A percentile compares a stretch with the other conserved stretches of the same genome.
Conservation (phyloP, 148 eudicot species). For the Arctostaphylos glauca region DNA sequence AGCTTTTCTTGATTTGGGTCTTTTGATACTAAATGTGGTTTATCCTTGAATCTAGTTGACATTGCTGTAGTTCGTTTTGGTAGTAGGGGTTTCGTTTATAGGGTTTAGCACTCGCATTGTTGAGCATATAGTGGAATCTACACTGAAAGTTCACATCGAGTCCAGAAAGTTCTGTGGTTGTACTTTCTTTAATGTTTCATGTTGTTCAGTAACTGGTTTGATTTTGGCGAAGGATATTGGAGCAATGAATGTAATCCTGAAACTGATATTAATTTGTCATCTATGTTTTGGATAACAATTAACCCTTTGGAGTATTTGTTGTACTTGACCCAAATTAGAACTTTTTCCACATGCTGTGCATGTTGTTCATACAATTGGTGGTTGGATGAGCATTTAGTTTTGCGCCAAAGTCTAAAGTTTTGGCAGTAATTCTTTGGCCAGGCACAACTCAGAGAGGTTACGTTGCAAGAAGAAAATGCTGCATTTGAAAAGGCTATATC, state of each 20-base stretch:
- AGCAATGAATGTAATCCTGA: background rate
- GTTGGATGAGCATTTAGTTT: background rate
- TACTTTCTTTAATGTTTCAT: background rate
- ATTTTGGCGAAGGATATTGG: background rate
- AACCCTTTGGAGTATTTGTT: background rate
- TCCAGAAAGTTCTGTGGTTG: background rate
- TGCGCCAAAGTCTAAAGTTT: constrained; percentile 7
- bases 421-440: constrained; percentile 28
- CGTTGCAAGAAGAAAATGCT: constrained; percentile 76
- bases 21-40: too few species aligned
- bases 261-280: background rate
- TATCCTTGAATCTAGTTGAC: background rate
- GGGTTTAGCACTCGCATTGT: background rate
- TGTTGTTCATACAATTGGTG: background rate
- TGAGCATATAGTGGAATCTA: background rate
- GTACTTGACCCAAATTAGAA: background rate
- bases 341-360: too few species aligned
- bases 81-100: background rate
- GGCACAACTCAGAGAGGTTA: constrained; percentile 72
- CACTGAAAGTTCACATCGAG: background rate
- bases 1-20: too few species aligned
- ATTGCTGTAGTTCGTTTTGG: background rate
- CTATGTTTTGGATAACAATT: background rate
- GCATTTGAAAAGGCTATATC: constrained; percentile 75
- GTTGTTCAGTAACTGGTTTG: background rate